Evolutionary conservation across 441 rosid species (phyloP).

Genomic region (Gossypium gossypioides): DNA sequence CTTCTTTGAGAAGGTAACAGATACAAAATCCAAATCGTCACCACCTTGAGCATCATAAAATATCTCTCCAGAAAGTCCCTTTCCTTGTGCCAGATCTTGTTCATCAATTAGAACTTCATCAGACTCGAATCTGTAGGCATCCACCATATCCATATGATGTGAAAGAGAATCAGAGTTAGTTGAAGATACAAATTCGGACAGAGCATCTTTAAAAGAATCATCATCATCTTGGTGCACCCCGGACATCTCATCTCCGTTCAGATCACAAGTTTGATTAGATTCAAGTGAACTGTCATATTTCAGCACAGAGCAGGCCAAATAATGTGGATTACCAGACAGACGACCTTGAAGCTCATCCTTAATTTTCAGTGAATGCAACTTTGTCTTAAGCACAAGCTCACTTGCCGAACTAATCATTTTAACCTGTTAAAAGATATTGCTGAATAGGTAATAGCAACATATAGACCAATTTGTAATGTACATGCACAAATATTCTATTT

Average conservation of each 20-base stretch:
- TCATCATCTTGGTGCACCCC: slow-evolving; percentile 58
- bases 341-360: slow-evolving; percentile 84
- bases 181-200: slow-evolving; percentile 68
- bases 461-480: not conserved
- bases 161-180: slow-evolving; percentile 48
- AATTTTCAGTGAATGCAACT: slow-evolving; percentile 84
- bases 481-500: not conserved
- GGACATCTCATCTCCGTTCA: slow-evolving; percentile 33
- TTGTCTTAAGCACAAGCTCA: slow-evolving; percentile 66
- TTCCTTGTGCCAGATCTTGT: slow-evolving; percentile 47
- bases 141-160: slow-evolving; percentile 33
- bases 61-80: slow-evolving; percentile 50
- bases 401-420: slow-evolving; percentile 58
- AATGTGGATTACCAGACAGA: slow-evolving; percentile 47
- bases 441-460: slow-evolving; percentile 9
- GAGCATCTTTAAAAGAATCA: slow-evolving; percentile 81
- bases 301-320: slow-evolving; percentile 75
- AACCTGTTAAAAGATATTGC: slow-evolving; percentile 43
- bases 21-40: slow-evolving; percentile 71
- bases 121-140: slow-evolving; percentile 41
- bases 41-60: slow-evolving; percentile 85
- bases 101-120: slow-evolving; percentile 41
- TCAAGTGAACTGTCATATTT: slow-evolving; percentile 45
- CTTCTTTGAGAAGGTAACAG: slow-evolving; percentile 66
- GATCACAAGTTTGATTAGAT: slow-evolving; percentile 28